These are phyloP conservation scores for Nemania sp. DNA, from an alignment of 2,329 filamentous ascomycete genomes.

Conservation along the genomic window DNA sequence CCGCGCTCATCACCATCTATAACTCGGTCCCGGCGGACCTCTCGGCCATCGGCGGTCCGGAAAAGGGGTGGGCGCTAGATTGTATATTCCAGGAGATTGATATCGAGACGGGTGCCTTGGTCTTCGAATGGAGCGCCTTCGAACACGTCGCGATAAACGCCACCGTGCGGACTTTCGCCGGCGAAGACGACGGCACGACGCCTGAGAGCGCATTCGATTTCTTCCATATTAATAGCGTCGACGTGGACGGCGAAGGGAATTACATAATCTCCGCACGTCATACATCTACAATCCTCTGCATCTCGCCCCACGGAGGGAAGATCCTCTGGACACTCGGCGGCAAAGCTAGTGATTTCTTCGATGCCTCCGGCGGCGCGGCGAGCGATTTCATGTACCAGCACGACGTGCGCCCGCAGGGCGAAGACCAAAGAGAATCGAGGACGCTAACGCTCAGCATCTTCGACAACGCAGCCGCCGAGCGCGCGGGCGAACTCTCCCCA, in stretches of 20 bases:
- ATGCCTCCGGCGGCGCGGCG: constrained; percentile 41
- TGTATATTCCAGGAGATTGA: constrained; percentile 30
- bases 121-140: constrained; percentile 30
- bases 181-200: constrained; percentile 26
- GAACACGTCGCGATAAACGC: constrained; percentile 22
- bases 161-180: constrained; percentile 21
- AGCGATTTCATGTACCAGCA: constrained; percentile 46
- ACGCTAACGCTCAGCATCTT: constrained; percentile 40
- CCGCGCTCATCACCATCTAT: constrained; percentile 28
- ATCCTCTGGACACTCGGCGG: constrained; percentile 45
- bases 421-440: constrained; percentile 5
- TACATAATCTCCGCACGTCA: constrained; percentile 44
- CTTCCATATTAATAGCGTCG: constrained; percentile 45
- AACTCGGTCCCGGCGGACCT: constrained; percentile 28
- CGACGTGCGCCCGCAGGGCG: constrained; percentile 40
- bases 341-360: constrained; percentile 41
- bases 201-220: constrained; percentile 40
- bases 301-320: constrained; percentile 37
- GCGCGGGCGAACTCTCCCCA: constrained; percentile 28
- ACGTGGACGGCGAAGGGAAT: constrained; percentile 41
- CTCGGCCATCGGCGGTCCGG: constrained; percentile 24
- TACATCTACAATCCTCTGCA: constrained; percentile 36
- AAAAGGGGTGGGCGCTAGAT: constrained; percentile 28
- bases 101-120: constrained; percentile 28
- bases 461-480: constrained; percentile 40